Conservation (phyloP, 2,329 filamentous ascomycete species). For the Cercospora zeae-maydis region DNA sequence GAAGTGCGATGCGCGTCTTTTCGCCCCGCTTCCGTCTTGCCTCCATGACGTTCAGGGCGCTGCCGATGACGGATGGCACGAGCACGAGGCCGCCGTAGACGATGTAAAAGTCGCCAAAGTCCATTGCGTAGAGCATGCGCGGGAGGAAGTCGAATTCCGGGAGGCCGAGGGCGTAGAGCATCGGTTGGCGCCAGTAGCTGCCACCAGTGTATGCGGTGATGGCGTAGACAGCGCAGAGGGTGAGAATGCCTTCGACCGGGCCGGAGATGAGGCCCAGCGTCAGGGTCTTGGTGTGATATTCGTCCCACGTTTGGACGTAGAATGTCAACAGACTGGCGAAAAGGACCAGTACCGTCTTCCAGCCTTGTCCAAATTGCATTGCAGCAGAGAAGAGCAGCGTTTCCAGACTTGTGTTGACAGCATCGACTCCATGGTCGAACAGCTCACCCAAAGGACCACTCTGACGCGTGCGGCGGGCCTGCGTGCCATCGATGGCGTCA, state of each 20-base stretch:
- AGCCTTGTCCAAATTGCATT: slow-evolving; percentile 89
- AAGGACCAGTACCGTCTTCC: slow-evolving; percentile 78
- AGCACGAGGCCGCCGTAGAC: slow-evolving; percentile 78
- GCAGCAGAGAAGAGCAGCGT: slow-evolving; percentile 86
- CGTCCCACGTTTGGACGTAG: slow-evolving; percentile 36
- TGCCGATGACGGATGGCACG: slow-evolving; percentile 77
- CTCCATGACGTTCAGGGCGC: slow-evolving; percentile 76
- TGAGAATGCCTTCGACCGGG: slow-evolving; percentile 89
- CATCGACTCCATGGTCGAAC: slow-evolving; percentile 96
- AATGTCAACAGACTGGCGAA: slow-evolving; percentile 69
- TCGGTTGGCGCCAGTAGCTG: slow-evolving; percentile 86
- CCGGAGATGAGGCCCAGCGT: slow-evolving; percentile 90
- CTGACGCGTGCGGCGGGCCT: slow-evolving; percentile 88
- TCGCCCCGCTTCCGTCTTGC: slow-evolving; percentile 72
- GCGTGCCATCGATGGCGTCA: slow-evolving; percentile 90
- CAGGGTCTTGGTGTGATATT: slow-evolving; percentile 90
- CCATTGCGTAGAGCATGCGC: slow-evolving; percentile 67
- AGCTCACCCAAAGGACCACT: slow-evolving; percentile 92
- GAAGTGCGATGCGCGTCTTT: slow-evolving; percentile 67
- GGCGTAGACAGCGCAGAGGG: slow-evolving; percentile 74
- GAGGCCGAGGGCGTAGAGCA: slow-evolving; percentile 69
- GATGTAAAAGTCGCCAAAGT: slow-evolving; percentile 91
- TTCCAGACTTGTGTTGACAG: slow-evolving; percentile 91
- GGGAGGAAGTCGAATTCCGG: slow-evolving; percentile 63
- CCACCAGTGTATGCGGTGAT: slow-evolving; percentile 81